Percentiles rank a stretch among this genome's conserved stretches.
Conservation (phyloP, 768 basidiomycete genomes). For the Melanogaster broomeanus region DNA sequence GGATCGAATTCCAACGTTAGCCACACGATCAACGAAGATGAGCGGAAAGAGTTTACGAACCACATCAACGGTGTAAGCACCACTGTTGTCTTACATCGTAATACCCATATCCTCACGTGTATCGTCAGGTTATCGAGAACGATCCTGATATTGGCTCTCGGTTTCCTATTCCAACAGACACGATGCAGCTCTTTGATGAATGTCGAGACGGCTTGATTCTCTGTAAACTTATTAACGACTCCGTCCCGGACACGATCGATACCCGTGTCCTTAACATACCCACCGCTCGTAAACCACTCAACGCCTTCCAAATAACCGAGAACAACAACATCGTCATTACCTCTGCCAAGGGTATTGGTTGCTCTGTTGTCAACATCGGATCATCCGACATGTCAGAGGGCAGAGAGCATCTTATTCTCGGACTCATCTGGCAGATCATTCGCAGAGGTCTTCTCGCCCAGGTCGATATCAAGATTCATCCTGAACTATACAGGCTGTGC, state of each 20-base stretch:
- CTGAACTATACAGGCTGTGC: constrained; percentile 92
- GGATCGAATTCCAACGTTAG: constrained; percentile 95
- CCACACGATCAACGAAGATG: constrained; percentile 98
- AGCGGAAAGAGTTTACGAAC: constrained; percentile 93
- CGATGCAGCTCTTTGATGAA: constrained; percentile 99
- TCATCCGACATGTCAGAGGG: constrained; percentile 91
- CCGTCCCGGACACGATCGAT: constrained; percentile 99
- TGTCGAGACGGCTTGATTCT: constrained; percentile 94
- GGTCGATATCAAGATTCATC: constrained; percentile 98
- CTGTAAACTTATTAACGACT: constrained; percentile 98
- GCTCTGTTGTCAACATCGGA: constrained; percentile 98
- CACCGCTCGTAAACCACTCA: constrained; percentile 75
- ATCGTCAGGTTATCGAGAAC: constrained; percentile 78
- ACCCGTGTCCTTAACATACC: constrained; percentile 96
- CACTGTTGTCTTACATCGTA: not conserved
- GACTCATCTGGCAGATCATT: constrained; percentile 99
- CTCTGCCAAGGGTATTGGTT: constrained; percentile 96
- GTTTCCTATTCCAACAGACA: constrained; percentile 91
- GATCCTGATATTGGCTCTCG: constrained; percentile 82
- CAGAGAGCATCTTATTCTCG: constrained; percentile 93
- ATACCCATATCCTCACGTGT: constrained; percentile 8
- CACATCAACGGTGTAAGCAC: constrained; percentile 89
- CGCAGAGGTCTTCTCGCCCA: constrained; percentile 89
- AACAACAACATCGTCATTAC: constrained; percentile 99
- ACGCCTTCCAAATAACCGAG: constrained; percentile 99